Evolutionary conservation across 345 rosid genomes (phyloP), one percentile per base, ranked within the genome.

Genomic region (Eucalyptus sp.): DNA sequence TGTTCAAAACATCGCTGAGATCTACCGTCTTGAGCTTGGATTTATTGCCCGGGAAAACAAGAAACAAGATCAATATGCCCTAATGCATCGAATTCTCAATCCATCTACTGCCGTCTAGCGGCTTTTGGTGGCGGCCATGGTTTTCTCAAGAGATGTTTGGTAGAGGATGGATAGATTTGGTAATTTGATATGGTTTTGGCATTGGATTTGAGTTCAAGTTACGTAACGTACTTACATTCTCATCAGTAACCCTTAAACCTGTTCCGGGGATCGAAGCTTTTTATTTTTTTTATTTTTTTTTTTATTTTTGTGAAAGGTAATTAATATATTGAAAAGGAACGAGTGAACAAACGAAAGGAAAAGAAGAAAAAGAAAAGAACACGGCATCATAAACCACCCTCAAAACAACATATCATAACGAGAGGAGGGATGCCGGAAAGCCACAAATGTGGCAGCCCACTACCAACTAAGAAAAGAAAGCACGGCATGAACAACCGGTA

Each of bases 101-200:
- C 7, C 1, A 29, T 27, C 8, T 12, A 25, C 15, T 0, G 14
- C 1, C 7, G 7, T 60, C 31, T 27, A 27, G 68, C 0, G 31
- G 68, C 27, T 27, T 10, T 60, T 60, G 68, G 31, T 13, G 68
- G 31, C 1, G 1, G 68, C 68, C 31, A 11, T 60, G 15, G 68
- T 60, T 12, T 60, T 10, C 27, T 56, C 13, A 24, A 9, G 62
- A 56, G 29, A 56, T 56, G 62, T 56, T 56, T 56, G 62, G 62
- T 24, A 56, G 62, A 56, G 62, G 29, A 56, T 24, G 62, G 62
- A 56, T 29, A 56, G 62, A 56, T 24, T 56, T 8, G 62, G 62
- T 24, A 56, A 56, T 56, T 24, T 56, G 29, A 56, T 4, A 56
- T 56, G 62, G 62, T 1, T 24, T 56, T 56, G 62, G 62, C 62